phyloP scores from a whole-genome alignment of 805 yeast genomes.

The Ogataea paradorogensis region DNA sequence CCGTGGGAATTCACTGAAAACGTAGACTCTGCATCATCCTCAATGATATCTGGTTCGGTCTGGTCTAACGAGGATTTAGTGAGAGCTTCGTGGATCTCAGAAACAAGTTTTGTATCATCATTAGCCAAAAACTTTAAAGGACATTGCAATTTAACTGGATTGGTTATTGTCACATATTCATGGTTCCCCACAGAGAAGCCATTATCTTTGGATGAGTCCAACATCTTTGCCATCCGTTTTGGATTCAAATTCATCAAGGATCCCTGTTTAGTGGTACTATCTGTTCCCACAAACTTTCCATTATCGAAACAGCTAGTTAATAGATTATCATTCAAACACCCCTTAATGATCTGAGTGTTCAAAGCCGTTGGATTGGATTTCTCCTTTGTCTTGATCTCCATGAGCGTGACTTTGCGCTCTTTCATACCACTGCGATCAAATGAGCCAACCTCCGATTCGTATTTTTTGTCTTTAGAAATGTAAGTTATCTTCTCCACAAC shows the following conservation, averaged over 20 bases:
- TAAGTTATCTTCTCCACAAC: slow-evolving; percentile 65
- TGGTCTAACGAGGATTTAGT: slow-evolving; percentile 24
- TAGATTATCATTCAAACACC: slow-evolving; percentile 58
- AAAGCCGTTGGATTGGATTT: slow-evolving; percentile 35
- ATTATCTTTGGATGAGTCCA: slow-evolving; percentile 15
- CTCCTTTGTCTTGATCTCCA: slow-evolving; percentile 62
- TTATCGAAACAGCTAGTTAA: slow-evolving; percentile 52
- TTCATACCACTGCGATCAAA: slow-evolving; percentile 33
- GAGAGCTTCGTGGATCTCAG: slow-evolving; percentile 26
- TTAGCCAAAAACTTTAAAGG: slow-evolving; percentile 33
- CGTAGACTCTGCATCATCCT: slow-evolving; percentile 25
- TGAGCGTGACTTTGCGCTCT: slow-evolving; percentile 56
- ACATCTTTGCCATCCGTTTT: slow-evolving; percentile 20
- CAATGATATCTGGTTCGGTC: slow-evolving; percentile 17
- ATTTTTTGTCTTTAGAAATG: slow-evolving; percentile 51
- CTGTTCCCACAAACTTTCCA: slow-evolving; percentile 15
- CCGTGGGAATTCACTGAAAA: slow-evolving; percentile 28
- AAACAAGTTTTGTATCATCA: slow-evolving; percentile 30
- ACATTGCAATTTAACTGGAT: slow-evolving; percentile 37
- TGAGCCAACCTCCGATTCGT: slow-evolving; percentile 51
- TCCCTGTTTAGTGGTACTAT: slow-evolving; percentile 21
- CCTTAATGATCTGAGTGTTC: slow-evolving; percentile 57
- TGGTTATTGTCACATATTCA: slow-evolving; percentile 33
- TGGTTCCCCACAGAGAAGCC: slow-evolving; percentile 2
- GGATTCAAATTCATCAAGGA: slow-evolving; percentile 13